Evolutionary conservation across 2,329 filamentous ascomycete species (phyloP).

Genomic region (Talaromyces marneffei): DNA sequence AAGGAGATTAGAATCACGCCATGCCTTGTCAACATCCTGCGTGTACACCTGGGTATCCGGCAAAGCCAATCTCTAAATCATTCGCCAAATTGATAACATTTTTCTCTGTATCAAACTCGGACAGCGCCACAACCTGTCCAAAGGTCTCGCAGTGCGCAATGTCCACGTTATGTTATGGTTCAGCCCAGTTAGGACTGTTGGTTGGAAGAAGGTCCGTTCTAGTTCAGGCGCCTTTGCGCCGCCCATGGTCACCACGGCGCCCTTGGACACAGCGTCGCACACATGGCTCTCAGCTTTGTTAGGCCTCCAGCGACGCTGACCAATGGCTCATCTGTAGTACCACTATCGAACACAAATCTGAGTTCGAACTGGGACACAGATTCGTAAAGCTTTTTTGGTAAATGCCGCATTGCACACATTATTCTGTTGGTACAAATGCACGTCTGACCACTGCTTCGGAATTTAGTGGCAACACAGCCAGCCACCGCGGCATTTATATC

Average conservation of each 20-base stretch:
- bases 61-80: background rate
- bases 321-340: background rate
- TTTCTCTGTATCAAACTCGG: background rate
- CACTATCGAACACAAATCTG: background rate
- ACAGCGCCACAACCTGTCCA: background rate
- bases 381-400: background rate
- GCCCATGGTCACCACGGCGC: background rate
- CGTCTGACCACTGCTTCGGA: background rate
- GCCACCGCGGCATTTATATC: constrained; percentile 31
- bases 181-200: background rate
- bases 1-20: constrained; percentile 60
- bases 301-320: background rate
- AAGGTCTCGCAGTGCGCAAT: background rate
- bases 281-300: background rate
- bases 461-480: constrained; percentile 33
- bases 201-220: background rate
- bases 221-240: background rate
- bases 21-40: constrained; percentile 59
- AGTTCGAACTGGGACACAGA: background rate
- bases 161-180: background rate
- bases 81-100: background rate
- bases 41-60: background rate
- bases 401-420: background rate
- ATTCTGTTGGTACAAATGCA: background rate
- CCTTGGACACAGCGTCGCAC: background rate